phyloP scores from a whole-genome alignment of 2,329 filamentous ascomycete genomes.

The Sordariomycetes sp. region DNA sequence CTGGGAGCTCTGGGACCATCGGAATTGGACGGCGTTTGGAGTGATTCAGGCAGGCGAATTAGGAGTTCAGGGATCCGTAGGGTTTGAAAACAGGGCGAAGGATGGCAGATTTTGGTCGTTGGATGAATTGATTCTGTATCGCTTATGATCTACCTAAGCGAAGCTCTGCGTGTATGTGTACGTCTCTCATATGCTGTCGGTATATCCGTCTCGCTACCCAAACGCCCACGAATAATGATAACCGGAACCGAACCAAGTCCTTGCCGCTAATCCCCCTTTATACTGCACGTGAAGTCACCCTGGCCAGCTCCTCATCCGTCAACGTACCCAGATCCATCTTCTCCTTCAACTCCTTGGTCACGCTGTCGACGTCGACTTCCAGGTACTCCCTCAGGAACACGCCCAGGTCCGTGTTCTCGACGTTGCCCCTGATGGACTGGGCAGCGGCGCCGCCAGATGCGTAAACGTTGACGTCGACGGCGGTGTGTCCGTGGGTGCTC shows the following conservation, averaged over 20 bases:
- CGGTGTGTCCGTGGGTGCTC: slow-evolving; percentile 88
- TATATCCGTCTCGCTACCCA: no score
- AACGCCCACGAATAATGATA: no score
- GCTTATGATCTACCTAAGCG: no score
- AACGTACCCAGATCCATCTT: slow-evolving; percentile 25
- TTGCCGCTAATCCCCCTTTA: no score
- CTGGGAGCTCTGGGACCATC: neutral
- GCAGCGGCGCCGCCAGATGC: slow-evolving; percentile 60
- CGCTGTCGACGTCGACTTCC: slow-evolving; percentile 64
- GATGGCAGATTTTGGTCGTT: no score
- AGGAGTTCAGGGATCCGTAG: neutral
- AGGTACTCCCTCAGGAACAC: slow-evolving; percentile 73
- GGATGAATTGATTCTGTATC: no score
- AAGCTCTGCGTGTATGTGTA: no score
- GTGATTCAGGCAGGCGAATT: neutral
- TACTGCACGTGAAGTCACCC: no score
- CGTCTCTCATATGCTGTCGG: no score
- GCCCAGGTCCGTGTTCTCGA: slow-evolving; percentile 92
- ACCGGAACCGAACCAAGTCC: no score
- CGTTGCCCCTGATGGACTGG: slow-evolving; percentile 65
- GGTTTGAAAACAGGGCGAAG: no score
- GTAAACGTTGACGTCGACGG: slow-evolving; percentile 95
- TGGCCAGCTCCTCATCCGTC: slow-evolving; percentile 1
- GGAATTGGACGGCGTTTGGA: neutral
- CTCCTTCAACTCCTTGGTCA: slow-evolving; percentile 66